phyloP scores from a whole-genome alignment of 805 yeast species.

The Candida berthetii region DNA sequence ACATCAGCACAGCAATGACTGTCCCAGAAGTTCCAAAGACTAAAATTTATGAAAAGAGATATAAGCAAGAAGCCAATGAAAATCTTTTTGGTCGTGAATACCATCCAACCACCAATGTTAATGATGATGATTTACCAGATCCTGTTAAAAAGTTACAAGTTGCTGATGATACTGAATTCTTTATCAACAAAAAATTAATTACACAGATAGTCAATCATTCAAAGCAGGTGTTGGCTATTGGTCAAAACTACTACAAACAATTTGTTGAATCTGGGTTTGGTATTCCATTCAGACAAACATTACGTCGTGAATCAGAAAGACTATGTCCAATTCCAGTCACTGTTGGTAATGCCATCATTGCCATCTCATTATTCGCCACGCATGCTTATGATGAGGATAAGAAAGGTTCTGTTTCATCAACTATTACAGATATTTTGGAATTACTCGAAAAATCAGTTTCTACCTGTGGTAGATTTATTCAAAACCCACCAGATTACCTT shows the following conservation, averaged over 20 bases:
- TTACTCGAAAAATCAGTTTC: constrained; percentile 56
- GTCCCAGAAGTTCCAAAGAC: constrained; percentile 10
- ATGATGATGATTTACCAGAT: constrained; percentile 8
- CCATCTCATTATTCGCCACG: constrained; percentile 49
- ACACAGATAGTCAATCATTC: constrained; percentile 6
- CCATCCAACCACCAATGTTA: constrained; percentile 7
- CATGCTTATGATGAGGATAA: constrained; percentile 64
- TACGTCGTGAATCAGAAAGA: constrained; percentile 44
- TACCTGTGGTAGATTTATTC: constrained; percentile 40
- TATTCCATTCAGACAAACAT: constrained; percentile 21
- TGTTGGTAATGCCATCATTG: constrained; percentile 58
- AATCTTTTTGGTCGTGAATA: constrained; percentile 29
- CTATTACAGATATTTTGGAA: constrained; percentile 54
- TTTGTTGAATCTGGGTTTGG: constrained; percentile 21
- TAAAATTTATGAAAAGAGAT: not conserved
- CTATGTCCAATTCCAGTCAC: constrained; percentile 60
- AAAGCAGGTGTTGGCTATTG: constrained; percentile 2
- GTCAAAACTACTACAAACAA: constrained; percentile 8
- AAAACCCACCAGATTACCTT: constrained; percentile 21
- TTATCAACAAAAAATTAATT: constrained; percentile 12
- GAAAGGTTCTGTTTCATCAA: constrained; percentile 42
- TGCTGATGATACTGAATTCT: not conserved
- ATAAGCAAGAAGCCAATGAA: constrained; percentile 8
- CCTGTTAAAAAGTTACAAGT: not conserved
- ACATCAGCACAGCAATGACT: constrained; percentile 23